Evolutionary conservation across 768 basidiomycete species (phyloP).

Genomic region (Tulasnella sp.): DNA sequence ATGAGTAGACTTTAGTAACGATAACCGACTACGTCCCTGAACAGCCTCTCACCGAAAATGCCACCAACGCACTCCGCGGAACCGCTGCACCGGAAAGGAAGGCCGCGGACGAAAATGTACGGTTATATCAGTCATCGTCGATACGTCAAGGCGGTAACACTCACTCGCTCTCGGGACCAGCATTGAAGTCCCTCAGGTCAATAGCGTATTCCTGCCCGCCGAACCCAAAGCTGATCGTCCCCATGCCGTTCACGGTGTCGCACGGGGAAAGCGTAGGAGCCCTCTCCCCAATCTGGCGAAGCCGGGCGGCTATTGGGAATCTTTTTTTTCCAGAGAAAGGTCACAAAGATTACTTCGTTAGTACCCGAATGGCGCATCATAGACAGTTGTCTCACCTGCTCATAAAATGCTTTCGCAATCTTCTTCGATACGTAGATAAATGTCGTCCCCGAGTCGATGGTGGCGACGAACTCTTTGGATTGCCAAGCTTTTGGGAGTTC

Average conservation of each 20-base stretch:
- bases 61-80: constrained; percentile 26
- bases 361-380: no score
- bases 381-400: neutral
- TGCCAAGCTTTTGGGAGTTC: neutral
- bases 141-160: neutral
- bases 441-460: constrained; percentile 25
- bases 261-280: constrained; percentile 28
- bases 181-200: neutral
- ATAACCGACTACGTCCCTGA: no score
- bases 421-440: constrained; percentile 18
- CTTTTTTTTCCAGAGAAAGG: no score
- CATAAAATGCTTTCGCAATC: constrained; percentile 12
- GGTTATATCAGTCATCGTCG: neutral
- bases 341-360: no score
- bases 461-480: neutral
- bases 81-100: neutral
- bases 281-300: constrained; percentile 9
- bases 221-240: constrained; percentile 31
- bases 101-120: neutral
- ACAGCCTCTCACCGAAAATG: constrained; percentile 21
- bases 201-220: neutral
- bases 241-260: constrained; percentile 35
- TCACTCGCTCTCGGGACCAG: neutral
- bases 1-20: no score
- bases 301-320: constrained; percentile 32